phyloP scores from a whole-genome alignment of 768 basidiomycete species.

The Rhodotorula babjevae region DNA sequence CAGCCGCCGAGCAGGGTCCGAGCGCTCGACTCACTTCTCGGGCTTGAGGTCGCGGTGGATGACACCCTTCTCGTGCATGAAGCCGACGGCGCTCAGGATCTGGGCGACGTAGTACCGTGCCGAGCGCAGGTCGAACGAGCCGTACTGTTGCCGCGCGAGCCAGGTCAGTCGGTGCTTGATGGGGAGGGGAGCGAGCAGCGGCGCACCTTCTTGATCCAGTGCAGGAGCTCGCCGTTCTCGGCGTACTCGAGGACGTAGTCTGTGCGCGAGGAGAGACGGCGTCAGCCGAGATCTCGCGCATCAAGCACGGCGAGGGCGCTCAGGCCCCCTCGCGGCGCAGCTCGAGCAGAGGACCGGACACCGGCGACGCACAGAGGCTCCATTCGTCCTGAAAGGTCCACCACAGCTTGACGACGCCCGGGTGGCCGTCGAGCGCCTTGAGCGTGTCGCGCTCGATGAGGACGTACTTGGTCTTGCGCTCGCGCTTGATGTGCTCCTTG shows the following conservation, averaged over 20 bases:
- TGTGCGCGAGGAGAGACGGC: not conserved
- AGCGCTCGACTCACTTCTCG: slow-evolving; percentile 46
- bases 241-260: slow-evolving; percentile 53
- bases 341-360: no score
- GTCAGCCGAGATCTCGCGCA: not conserved
- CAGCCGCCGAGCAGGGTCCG: not conserved
- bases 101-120: slow-evolving; percentile 83
- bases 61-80: slow-evolving; percentile 84
- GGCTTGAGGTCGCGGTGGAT: slow-evolving; percentile 67
- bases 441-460: slow-evolving; percentile 74
- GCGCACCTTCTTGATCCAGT: slow-evolving; percentile 47
- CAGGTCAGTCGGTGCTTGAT: not conserved
- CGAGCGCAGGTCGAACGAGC: slow-evolving; percentile 76
- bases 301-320: not conserved
- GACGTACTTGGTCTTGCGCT: slow-evolving; percentile 72
- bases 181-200: not conserved
- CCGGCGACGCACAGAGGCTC: slow-evolving; percentile 68
- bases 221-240: slow-evolving; percentile 50
- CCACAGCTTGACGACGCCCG: slow-evolving; percentile 72
- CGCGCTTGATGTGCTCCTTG: slow-evolving; percentile 70
- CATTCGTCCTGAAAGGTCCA: slow-evolving; percentile 81
- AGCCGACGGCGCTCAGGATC: slow-evolving; percentile 77
- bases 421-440: slow-evolving; percentile 56
- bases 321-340: not conserved
- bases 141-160: slow-evolving; percentile 50